Percentiles rank a stretch among this genome's conserved stretches.
phyloP scores from a whole-genome alignment of 2,329 filamentous ascomycete genomes.

The Sordariomycetes sp. region DNA sequence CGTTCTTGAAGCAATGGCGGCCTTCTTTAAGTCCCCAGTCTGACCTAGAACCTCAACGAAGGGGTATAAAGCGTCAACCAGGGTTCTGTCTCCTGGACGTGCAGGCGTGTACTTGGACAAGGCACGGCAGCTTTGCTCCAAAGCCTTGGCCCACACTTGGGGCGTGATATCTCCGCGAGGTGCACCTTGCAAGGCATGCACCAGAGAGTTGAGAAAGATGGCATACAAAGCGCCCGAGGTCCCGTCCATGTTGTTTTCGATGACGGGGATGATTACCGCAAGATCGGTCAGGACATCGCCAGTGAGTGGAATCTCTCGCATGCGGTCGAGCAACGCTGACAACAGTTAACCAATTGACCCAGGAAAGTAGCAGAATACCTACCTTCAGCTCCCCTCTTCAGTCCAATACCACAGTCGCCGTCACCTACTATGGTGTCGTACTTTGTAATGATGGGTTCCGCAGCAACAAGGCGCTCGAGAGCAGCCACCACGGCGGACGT shows the following conservation, averaged over 20 bases:
- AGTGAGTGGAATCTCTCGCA: constrained; percentile 31
- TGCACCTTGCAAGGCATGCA: constrained; percentile 45
- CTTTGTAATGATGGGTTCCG: constrained; percentile 61
- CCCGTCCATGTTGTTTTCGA: constrained; percentile 52
- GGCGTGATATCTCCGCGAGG: constrained; percentile 28
- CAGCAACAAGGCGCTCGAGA: constrained; percentile 52
- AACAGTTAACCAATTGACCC: too few relatives aligned
- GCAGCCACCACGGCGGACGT: constrained; percentile 45
- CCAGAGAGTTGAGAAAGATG: constrained; percentile 84
- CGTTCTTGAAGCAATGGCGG: constrained; percentile 64
- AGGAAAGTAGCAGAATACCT: too few relatives aligned
- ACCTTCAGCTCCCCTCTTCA: constrained; percentile 77
- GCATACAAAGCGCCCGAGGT: constrained; percentile 56
- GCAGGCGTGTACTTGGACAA: constrained; percentile 83
- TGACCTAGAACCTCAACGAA: constrained; percentile 67
- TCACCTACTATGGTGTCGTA: constrained; percentile 82
- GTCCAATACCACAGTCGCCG: constrained; percentile 79
- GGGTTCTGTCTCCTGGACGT: constrained; percentile 76
- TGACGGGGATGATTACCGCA: constrained; percentile 40
- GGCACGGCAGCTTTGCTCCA: constrained; percentile 61
- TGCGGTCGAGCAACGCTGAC: constrained; percentile 44
- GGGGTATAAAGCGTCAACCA: constrained; percentile 82
- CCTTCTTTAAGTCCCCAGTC: constrained; percentile 58
- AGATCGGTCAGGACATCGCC: constrained; percentile 46
- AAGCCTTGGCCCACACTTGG: constrained; percentile 50